Conservation (phyloP, 2,329 filamentous ascomycete genomes). For the Trichophyton schoenleinii region DNA sequence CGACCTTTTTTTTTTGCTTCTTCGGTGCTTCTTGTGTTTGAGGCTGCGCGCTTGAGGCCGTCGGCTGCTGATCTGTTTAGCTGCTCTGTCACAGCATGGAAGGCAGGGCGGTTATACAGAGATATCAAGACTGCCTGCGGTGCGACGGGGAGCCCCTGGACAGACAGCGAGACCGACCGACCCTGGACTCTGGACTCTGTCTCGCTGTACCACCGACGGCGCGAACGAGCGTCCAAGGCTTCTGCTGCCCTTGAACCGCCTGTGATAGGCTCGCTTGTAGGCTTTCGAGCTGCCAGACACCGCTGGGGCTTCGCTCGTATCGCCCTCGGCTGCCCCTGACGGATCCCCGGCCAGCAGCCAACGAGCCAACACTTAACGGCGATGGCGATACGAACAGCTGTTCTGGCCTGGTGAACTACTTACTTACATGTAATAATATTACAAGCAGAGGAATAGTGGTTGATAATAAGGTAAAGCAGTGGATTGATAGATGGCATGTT, state of each 20-base stretch:
- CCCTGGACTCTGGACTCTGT: not conserved
- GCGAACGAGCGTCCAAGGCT: not conserved
- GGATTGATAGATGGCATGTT: too few species aligned
- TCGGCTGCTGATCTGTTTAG: too few species aligned
- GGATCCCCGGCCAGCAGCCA: not conserved
- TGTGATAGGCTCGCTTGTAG: too few species aligned
- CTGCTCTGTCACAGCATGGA: too few species aligned
- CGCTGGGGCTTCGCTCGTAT: conserved; percentile 6
- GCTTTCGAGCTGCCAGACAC: not conserved
- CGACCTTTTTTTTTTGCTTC: not conserved
- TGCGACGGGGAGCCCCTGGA: too few species aligned
- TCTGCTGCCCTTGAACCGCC: too few species aligned
- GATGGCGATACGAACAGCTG: conserved; percentile 2
- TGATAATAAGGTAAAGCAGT: too few species aligned
- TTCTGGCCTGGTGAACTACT: not conserved
- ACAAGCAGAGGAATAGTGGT: too few species aligned
- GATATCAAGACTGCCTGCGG: too few species aligned
- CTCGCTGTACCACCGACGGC: conserved; percentile 5
- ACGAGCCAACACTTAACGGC: not conserved
- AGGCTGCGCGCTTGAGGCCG: not conserved
- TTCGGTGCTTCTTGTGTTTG: not conserved
- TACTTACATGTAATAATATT: too few species aligned
- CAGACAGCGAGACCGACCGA: too few species aligned
- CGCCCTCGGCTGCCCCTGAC: conserved; percentile 1
- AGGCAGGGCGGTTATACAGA: too few species aligned